Evolutionary conservation across 2,329 filamentous ascomycete species (phyloP).

Genomic region (Helotiales sp.): DNA sequence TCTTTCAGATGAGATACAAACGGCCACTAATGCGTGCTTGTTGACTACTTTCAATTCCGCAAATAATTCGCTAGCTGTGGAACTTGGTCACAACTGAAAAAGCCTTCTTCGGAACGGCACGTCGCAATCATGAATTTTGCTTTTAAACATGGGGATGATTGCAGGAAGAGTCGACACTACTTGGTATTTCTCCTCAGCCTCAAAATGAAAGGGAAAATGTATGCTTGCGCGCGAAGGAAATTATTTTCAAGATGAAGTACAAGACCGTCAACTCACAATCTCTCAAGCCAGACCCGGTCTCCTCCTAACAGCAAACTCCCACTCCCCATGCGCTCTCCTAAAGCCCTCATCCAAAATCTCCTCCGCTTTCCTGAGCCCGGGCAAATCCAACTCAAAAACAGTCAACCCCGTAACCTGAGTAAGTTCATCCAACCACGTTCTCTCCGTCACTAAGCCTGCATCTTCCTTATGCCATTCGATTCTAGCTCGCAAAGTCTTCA

Average conservation of each 20-base stretch:
- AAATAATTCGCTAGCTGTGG: neutral
- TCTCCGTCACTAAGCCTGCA: conserved; percentile 24
- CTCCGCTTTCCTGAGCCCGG: conserved; percentile 19
- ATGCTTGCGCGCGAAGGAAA: neutral
- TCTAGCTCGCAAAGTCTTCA: conserved; percentile 20
- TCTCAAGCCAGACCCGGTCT: neutral
- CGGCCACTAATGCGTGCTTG: no score
- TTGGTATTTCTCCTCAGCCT: no score
- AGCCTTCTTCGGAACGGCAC: no score
- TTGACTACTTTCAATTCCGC: neutral
- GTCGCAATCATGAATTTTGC: no score
- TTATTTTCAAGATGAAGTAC: neutral
- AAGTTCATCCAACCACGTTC: conserved; percentile 29
- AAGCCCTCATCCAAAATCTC: conserved; percentile 11
- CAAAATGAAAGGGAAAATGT: no score
- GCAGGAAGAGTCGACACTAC: no score
- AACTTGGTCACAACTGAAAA: neutral
- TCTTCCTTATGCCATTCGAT: conserved; percentile 29
- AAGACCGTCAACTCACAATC: neutral
- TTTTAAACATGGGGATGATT: neutral
- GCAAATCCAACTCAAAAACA: conserved; percentile 28
- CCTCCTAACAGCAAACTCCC: conserved; percentile 9
- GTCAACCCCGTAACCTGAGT: conserved; percentile 25
- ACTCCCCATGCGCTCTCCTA: conserved; percentile 7
- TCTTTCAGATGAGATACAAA: neutral